Conservation (phyloP, 2,329 filamentous ascomycete genomes). For the Ilyonectria sp. region DNA sequence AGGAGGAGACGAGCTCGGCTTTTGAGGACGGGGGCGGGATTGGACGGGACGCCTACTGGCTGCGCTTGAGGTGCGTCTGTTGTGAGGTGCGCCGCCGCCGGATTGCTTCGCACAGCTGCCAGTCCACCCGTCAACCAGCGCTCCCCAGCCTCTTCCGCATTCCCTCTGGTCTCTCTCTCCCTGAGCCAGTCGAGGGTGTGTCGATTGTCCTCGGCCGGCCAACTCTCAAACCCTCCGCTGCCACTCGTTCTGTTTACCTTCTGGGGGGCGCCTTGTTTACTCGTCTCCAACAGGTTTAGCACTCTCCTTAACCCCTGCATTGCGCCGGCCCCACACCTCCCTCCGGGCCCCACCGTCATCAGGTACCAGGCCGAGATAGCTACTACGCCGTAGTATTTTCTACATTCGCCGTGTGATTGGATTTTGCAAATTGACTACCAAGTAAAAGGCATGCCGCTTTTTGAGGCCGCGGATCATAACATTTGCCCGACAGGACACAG, state of each 20-base stretch:
- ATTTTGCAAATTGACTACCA: neutral
- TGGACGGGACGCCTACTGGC: slow-evolving; percentile 40
- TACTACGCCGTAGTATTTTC: neutral
- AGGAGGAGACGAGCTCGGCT: slow-evolving; percentile 52
- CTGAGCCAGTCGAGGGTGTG: slow-evolving; percentile 35
- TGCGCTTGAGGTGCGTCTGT: slow-evolving; percentile 31
- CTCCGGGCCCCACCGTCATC: slow-evolving; percentile 25
- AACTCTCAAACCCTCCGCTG: slow-evolving; percentile 36
- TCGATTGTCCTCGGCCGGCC: slow-evolving; percentile 39
- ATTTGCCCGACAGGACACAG: neutral
- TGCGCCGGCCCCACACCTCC: slow-evolving; percentile 26
- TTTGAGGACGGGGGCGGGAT: slow-evolving; percentile 58
- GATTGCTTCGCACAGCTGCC: slow-evolving; percentile 18
- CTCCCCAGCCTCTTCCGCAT: slow-evolving; percentile 27
- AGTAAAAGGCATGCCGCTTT: slow-evolving; percentile 23
- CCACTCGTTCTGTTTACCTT: slow-evolving; percentile 47
- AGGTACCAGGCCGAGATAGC: slow-evolving; percentile 25
- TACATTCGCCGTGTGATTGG: slow-evolving; percentile 21
- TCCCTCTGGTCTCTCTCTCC: neutral
- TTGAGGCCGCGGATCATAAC: neutral
- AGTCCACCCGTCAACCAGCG: slow-evolving; percentile 24
- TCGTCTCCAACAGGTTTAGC: slow-evolving; percentile 39
- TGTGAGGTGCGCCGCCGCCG: slow-evolving; percentile 7
- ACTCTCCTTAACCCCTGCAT: slow-evolving; percentile 29
- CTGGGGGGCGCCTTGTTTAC: slow-evolving; percentile 46